Conservation (phyloP, 2,329 filamentous ascomycete genomes). For the Zymoseptoria passerinii region DNA sequence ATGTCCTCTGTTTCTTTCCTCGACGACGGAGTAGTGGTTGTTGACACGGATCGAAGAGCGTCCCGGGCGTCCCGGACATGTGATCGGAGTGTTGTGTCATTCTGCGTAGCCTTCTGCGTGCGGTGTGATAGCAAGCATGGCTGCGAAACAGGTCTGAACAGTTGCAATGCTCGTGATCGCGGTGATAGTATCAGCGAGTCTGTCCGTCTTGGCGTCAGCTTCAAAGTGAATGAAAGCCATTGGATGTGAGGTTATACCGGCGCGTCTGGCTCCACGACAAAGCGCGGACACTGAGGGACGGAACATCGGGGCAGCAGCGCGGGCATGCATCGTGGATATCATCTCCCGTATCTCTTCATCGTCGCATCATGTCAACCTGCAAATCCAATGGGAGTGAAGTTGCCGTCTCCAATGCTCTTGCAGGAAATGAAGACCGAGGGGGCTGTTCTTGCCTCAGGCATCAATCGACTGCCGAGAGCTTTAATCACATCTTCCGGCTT, state of each 20-base stretch:
- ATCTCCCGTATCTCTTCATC: neutral
- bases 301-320: neutral
- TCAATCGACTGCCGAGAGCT: neutral
- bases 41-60: neutral
- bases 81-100: neutral
- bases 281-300: too few relatives aligned
- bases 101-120: neutral
- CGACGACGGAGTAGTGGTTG: neutral
- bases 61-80: neutral
- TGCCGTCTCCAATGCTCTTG: neutral
- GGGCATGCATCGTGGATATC: neutral
- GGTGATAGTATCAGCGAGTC: neutral
- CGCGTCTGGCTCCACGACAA: neutral
- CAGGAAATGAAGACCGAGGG: neutral
- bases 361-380: neutral
- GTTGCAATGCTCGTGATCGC: neutral
- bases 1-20: neutral
- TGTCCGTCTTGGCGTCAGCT: neutral
- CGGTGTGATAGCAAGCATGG: neutral
- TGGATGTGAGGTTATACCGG: neutral
- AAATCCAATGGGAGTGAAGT: neutral
- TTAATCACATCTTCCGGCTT: neutral
- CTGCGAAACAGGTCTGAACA: neutral
- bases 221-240: neutral
- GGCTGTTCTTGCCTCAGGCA: neutral